Conservation (phyloP, 306 rosid genomes). For the Luffa aegyptiaca region DNA sequence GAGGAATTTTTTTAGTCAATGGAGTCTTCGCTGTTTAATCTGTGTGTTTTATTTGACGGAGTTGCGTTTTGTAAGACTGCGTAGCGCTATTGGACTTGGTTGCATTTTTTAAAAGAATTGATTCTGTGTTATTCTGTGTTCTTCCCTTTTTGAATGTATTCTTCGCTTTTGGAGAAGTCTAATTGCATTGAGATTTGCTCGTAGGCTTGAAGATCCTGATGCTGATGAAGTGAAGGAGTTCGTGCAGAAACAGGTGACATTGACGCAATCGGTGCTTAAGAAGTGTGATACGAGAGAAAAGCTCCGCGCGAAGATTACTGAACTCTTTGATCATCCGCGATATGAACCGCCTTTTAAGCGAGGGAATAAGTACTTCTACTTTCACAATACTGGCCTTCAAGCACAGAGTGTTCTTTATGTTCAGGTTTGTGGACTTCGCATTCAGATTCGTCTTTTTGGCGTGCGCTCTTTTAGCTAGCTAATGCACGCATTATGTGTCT, state of each 20-base stretch:
- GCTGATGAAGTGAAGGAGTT: constrained; percentile 72
- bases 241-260: constrained; percentile 51
- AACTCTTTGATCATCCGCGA: constrained; percentile 83
- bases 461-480: not conserved
- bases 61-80: not conserved
- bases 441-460: not conserved
- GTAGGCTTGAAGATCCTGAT: constrained; percentile 91
- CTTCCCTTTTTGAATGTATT: not conserved
- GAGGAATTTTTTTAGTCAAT: not conserved
- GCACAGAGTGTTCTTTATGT: constrained; percentile 61
- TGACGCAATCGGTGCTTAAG: constrained; percentile 60
- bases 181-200: not conserved
- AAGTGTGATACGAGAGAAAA: constrained; percentile 39
- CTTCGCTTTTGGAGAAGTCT: not conserved
- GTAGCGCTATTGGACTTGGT: not conserved
- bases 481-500: not conserved
- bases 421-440: constrained; percentile 45
- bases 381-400: constrained; percentile 86
- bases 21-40: not conserved
- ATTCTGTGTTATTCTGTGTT: not conserved
- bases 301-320: constrained; percentile 45
- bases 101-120: not conserved
- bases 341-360: constrained; percentile 52
- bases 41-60: not conserved
- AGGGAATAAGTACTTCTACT: constrained; percentile 55